Conservation (phyloP, 257 asterid species). For the Solanum sejunctum region DNA sequence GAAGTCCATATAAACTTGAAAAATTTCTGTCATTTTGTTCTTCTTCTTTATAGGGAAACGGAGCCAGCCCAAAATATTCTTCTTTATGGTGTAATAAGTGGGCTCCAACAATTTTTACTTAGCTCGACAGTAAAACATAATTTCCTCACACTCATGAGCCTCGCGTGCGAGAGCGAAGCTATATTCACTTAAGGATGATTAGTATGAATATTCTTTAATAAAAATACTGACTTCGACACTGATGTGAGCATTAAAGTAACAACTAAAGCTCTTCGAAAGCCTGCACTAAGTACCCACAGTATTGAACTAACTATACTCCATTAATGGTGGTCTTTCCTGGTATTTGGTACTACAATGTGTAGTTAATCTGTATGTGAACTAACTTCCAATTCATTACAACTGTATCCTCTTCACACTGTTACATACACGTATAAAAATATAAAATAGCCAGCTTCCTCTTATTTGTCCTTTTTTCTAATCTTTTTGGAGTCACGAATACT, state of each 20-base stretch:
- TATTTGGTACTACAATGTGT: neutral
- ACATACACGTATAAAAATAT: neutral
- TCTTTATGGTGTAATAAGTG: too few relatives aligned
- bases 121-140: neutral
- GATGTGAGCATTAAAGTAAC: too few relatives aligned
- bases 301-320: neutral
- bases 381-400: neutral
- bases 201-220: too few relatives aligned
- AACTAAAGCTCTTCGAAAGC: neutral
- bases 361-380: neutral
- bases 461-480: neutral
- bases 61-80: neutral
- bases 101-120: neutral
- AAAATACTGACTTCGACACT: too few relatives aligned
- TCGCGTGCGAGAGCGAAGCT: neutral
- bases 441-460: neutral
- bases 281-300: neutral
- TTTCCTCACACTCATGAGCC: constrained; percentile 7
- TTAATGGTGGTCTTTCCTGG: neutral
- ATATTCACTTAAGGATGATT: too few relatives aligned
- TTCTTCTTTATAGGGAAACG: neutral
- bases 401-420: neutral
- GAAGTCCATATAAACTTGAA: neutral
- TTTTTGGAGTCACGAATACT: neutral
- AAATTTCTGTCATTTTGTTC: neutral